These are phyloP conservation scores for Colletotrichum eremochloae DNA, from an alignment of 2,329 filamentous ascomycete genomes.

Conservation along the genomic window DNA sequence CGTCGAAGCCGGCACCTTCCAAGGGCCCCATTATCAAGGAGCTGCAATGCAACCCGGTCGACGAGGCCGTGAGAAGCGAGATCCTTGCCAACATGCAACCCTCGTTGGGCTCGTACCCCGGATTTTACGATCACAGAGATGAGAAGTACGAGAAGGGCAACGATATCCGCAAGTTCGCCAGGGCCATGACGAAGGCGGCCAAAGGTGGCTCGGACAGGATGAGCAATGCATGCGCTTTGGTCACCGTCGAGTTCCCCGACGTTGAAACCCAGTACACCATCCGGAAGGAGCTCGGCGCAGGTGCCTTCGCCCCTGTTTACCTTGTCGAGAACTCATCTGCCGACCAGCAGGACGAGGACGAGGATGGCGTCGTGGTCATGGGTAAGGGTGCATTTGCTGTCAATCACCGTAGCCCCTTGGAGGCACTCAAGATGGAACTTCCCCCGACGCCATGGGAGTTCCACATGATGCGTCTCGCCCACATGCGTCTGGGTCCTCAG, in stretches of 20 bases:
- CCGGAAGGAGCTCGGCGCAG: conserved; percentile 88
- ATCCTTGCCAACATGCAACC: conserved; percentile 83
- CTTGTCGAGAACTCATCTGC: conserved; percentile 81
- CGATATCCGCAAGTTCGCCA: conserved; percentile 87
- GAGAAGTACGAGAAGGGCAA: conserved; percentile 74
- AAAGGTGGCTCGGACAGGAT: conserved; percentile 72
- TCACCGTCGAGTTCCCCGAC: conserved; percentile 77
- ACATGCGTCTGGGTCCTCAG: conserved; percentile 78
- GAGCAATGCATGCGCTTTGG: conserved; percentile 68
- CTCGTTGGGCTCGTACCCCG: conserved; percentile 78
- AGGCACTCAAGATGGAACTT: conserved; percentile 95
- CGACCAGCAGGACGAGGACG: conserved; percentile 59
- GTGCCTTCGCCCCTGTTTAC: conserved; percentile 96
- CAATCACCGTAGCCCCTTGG: conserved; percentile 70
- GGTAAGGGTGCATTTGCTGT: conserved; percentile 73
- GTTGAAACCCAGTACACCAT: conserved; percentile 79
- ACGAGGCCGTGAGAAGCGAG: conserved; percentile 77
- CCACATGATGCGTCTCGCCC: conserved; percentile 89
- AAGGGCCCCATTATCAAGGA: conserved; percentile 86
- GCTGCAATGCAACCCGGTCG: conserved; percentile 88
- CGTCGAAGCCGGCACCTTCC: conserved; percentile 57
- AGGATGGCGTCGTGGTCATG: conserved; percentile 65
- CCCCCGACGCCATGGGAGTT: conserved; percentile 95
- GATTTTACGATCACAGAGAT: conserved; percentile 81
- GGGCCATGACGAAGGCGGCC: conserved; percentile 70